Evolutionary conservation across 2,329 filamentous ascomycete genomes (phyloP).

Genomic region (Chaetomium strumarium): DNA sequence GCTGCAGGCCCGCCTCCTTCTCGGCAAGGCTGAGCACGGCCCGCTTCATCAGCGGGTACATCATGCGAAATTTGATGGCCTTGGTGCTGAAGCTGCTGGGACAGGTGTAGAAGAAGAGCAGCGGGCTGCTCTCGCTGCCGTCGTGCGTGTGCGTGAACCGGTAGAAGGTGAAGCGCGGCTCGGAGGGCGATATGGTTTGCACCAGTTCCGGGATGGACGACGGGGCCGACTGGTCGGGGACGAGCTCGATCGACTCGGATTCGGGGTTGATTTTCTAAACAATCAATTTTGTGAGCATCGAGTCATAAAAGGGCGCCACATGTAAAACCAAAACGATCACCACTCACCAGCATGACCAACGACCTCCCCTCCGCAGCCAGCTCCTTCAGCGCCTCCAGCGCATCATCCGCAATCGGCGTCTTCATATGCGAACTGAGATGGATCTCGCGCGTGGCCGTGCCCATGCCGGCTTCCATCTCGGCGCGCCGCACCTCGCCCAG

Average conservation of each 20-base stretch:
- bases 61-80: constrained; percentile 75
- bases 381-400: constrained; percentile 56
- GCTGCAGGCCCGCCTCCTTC: constrained; percentile 55
- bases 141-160: constrained; percentile 55
- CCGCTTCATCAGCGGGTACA: constrained; percentile 69
- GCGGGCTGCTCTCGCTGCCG: constrained; percentile 47
- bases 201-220: constrained; percentile 54
- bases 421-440: constrained; percentile 51
- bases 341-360: constrained; percentile 61
- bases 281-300: neutral
- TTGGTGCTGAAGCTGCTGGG: constrained; percentile 58
- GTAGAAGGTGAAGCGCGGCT: constrained; percentile 76
- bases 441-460: constrained; percentile 56
- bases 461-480: constrained; percentile 67
- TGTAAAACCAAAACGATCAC: neutral
- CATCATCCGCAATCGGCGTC: constrained; percentile 57
- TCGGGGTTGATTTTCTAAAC: constrained; percentile 64
- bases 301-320: too few species aligned
- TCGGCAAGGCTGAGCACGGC: constrained; percentile 62
- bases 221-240: constrained; percentile 45
- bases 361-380: constrained; percentile 47
- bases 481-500: constrained; percentile 67
- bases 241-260: constrained; percentile 64
- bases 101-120: constrained; percentile 81
- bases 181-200: constrained; percentile 54